Base-by-base conservation (phyloP, 495 filamentous ascomycete species). In the Penicillium verhagenii region DNA sequence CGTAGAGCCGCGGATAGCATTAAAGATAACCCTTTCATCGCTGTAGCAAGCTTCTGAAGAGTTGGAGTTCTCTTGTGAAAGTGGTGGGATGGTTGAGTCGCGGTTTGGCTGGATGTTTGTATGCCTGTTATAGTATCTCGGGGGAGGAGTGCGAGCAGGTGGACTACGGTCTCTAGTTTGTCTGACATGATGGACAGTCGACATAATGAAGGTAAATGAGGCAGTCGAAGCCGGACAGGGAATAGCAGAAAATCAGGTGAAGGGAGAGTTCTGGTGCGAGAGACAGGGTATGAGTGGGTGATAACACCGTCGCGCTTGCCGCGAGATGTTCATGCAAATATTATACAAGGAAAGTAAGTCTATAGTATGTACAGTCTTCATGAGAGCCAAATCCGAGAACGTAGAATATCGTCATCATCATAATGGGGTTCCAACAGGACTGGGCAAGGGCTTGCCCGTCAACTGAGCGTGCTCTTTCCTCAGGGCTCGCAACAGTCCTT, bases 401-500 rank as follows among this genome's bases (percentile, higher is more conserved):
- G 50, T 46, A 31, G 48, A 51, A 52, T 35, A 58, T 18, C 42
- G 40, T 73, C 66, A 58, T 71, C 47, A 71, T 79, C 70, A 75
- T 70, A 66, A 72, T 43, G 72, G 69, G 40, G 75, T 75, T 44
- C 77, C 73, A 49, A 67, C 78, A 45, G 79, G 79, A 49, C 74
- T 82, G 47, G 79, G 60, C 19, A 69, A 67, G 10, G 81, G 78
- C 55, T 81, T 84, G 56, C 72, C 76, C 18, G 75, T 79, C 25
- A 72, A 63, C 37, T 67, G 65, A 13, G 72, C 66, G 33, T 82
- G 75, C 46, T 85, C 82, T 56, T 78, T 80, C 61, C 78, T 77
- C 46, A 88, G 58, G 55, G 63, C 66, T 35, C 85, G 74, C 29
- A 88, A 63, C 46, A 84, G 64, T 16, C 74, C 77, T 69, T 90